phyloP scores from a whole-genome alignment of 306 rosid species.

The Parietaria judaica region DNA sequence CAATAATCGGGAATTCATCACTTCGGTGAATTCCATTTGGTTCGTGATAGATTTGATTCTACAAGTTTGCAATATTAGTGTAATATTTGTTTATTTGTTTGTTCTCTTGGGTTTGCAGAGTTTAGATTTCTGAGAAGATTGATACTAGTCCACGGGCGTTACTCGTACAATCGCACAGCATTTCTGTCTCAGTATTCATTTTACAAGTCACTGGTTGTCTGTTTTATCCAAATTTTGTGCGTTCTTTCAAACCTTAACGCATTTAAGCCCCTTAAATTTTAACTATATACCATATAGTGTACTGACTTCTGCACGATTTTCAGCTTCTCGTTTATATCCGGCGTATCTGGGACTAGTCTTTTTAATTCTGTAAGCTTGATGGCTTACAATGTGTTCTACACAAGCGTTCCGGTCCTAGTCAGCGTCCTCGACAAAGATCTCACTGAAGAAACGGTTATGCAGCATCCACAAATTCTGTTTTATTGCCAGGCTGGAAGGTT shows the following conservation, averaged over 20 bases:
- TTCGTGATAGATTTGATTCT: background rate
- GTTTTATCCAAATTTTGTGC: slow-evolving; percentile 98
- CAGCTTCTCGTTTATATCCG: slow-evolving; percentile 98
- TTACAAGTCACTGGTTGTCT: slow-evolving; percentile 83
- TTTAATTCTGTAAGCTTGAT: slow-evolving; percentile 98
- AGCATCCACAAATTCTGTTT: slow-evolving; percentile 97
- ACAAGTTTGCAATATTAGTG: background rate
- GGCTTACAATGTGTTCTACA: slow-evolving; percentile 99
- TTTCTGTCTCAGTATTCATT: slow-evolving; percentile 95
- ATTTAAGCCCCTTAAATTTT: slow-evolving; percentile 11
- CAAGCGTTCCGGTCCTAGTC: slow-evolving; percentile 90
- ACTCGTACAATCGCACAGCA: slow-evolving; percentile 97
- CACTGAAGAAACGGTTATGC: slow-evolving; percentile 90
- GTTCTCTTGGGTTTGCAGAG: slow-evolving; percentile 54
- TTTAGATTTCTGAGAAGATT: slow-evolving; percentile 85
- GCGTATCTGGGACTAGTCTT: slow-evolving; percentile 98
- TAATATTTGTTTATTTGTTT: slow-evolving; percentile 6
- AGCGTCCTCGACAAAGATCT: slow-evolving; percentile 98
- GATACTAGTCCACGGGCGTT: slow-evolving; percentile 96
- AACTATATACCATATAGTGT: background rate
- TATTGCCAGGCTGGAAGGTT: slow-evolving; percentile 99
- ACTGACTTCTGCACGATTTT: slow-evolving; percentile 39
- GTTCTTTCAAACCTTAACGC: slow-evolving; percentile 22
- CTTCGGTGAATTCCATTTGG: too few relatives aligned
- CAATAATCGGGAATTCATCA: too few relatives aligned